Conservation (phyloP, 768 basidiomycete species). For the Agaricus subrufescens region DNA sequence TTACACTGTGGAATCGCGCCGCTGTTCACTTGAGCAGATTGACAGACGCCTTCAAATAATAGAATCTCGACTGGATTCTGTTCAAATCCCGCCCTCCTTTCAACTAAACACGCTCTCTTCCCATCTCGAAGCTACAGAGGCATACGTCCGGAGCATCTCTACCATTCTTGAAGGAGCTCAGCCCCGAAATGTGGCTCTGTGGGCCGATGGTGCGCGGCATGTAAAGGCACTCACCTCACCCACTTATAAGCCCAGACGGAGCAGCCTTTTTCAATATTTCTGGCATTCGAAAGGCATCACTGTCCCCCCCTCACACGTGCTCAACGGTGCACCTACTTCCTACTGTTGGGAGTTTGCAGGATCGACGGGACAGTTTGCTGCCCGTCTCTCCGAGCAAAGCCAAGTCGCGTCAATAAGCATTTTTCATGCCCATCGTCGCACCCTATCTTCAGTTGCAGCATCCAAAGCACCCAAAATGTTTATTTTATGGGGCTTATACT, state of each 20-base stretch:
- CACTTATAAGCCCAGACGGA: not conserved
- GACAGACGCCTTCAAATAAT: too few relatives aligned
- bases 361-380: not conserved
- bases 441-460: not conserved
- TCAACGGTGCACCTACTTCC: not conserved
- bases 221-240: not conserved
- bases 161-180: too few relatives aligned
- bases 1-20: too few relatives aligned
- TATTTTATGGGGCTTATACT: too few relatives aligned
- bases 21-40: too few relatives aligned
- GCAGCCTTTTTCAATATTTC: too few relatives aligned
- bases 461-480: not conserved
- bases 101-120: too few relatives aligned
- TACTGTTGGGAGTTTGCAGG: not conserved
- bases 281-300: not conserved
- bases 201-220: not conserved
- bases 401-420: not conserved
- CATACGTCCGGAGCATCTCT: too few relatives aligned
- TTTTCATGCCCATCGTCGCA: not conserved
- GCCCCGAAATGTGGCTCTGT: not conserved
- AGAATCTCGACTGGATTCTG: too few relatives aligned
- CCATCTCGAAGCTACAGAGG: too few relatives aligned
- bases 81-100: too few relatives aligned
- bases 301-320: not conserved
- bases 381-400: not conserved